Percentiles rank a stretch among this genome's conserved stretches.
These are phyloP conservation scores for Beauveria brongniartii DNA, from an alignment of 2,329 filamentous ascomycete genomes.

Conservation along the genomic window DNA sequence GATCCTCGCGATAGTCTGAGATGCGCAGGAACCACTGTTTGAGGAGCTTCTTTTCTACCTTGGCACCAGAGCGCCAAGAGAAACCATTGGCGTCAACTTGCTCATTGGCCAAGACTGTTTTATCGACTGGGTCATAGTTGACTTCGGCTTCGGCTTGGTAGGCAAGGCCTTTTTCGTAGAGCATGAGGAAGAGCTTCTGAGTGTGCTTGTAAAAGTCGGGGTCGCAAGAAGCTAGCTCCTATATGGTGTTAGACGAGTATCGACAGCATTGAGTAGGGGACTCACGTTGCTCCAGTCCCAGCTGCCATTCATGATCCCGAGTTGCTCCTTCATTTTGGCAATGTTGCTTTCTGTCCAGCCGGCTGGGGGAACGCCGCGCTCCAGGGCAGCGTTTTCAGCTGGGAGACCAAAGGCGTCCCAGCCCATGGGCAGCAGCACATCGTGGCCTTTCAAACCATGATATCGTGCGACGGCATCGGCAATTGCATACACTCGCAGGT, in stretches of 20 bases:
- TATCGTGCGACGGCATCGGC: conserved; percentile 78
- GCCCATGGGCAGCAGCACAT: conserved; percentile 82
- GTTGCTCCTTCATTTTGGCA: conserved; percentile 72
- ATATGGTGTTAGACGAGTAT: neutral
- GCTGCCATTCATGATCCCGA: conserved; percentile 68
- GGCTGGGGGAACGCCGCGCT: conserved; percentile 68
- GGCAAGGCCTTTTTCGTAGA: conserved; percentile 66
- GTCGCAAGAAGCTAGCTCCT: conserved; percentile 81
- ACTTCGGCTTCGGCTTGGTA: conserved; percentile 79
- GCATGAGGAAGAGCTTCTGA: conserved; percentile 73
- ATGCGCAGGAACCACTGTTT: conserved; percentile 91
- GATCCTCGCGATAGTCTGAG: conserved; percentile 64
- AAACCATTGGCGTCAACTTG: conserved; percentile 81
- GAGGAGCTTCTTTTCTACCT: conserved; percentile 69
- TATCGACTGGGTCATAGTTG: conserved; percentile 85
- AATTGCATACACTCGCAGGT: conserved; percentile 83
- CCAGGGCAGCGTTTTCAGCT: conserved; percentile 85
- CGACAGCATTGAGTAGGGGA: conserved; percentile 17
- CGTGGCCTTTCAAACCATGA: conserved; percentile 61
- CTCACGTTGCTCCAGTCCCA: conserved; percentile 79
- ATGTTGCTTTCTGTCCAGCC: conserved; percentile 79
- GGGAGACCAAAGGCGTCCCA: conserved; percentile 92
- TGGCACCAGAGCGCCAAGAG: conserved; percentile 82
- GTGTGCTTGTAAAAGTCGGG: conserved; percentile 85
- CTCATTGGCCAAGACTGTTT: conserved; percentile 85